Evolutionary conservation across 1,284 basidiomycete species (phyloP).

Genomic region (Coniophora puteana): DNA sequence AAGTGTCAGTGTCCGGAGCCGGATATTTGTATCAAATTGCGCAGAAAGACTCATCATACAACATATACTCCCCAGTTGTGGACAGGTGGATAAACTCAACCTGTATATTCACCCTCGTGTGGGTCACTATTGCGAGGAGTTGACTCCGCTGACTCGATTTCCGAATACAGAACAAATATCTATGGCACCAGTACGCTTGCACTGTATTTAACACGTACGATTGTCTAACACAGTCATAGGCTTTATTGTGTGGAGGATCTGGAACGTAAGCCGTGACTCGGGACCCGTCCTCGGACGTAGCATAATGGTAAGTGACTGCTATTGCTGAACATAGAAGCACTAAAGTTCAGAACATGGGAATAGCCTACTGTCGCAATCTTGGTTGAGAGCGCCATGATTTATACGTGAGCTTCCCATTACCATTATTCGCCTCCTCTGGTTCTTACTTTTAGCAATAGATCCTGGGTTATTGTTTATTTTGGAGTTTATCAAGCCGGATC

Average conservation of each 20-base stretch:
- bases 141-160: not conserved
- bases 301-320: too few relatives aligned
- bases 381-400: conserved; percentile 15
- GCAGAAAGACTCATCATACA: not conserved
- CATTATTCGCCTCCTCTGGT: not conserved
- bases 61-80: not conserved
- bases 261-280: too few relatives aligned
- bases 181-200: conserved; percentile 12
- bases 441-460: not conserved
- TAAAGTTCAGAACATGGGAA: too few relatives aligned
- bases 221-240: conserved; percentile 3
- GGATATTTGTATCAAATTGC: conserved; percentile 9
- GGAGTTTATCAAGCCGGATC: conserved; percentile 7
- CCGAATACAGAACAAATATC: conserved; percentile 7
- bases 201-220: not conserved
- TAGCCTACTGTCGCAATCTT: conserved; percentile 10
- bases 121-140: conserved; percentile 2
- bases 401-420: conserved; percentile 10
- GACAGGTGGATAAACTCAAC: not conserved
- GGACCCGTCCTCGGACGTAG: too few relatives aligned
- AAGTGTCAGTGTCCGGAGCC: conserved; percentile 5
- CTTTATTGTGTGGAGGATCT: not conserved
- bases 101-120: conserved; percentile 7
- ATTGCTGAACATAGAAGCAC: too few relatives aligned
- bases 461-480: conserved; percentile 12